Evolutionary conservation across 2,329 filamentous ascomycete genomes (phyloP).

Genomic region (Ophiostoma tasmaniense): DNA sequence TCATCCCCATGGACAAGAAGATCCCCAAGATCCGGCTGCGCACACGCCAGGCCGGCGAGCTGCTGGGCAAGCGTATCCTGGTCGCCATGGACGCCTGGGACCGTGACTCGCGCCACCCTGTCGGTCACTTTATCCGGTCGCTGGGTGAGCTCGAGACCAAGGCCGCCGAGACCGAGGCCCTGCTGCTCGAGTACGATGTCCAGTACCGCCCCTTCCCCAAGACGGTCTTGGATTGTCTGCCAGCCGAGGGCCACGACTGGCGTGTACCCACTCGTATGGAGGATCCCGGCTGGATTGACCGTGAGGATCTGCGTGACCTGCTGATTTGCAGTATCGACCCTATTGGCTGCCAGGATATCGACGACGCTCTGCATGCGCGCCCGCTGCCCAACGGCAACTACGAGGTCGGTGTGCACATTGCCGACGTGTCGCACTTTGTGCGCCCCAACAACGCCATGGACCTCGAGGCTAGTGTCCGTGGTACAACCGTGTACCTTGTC

Average conservation of each 20-base stretch:
- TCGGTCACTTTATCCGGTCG: constrained; percentile 88
- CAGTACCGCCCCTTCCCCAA: constrained; percentile 97
- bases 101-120: constrained; percentile 81
- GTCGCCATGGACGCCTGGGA: constrained; percentile 96
- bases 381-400: constrained; percentile 84
- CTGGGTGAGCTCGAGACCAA: constrained; percentile 92
- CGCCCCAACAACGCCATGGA: constrained; percentile 98
- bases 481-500: constrained; percentile 93
- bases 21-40: constrained; percentile 92
- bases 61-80: constrained; percentile 83
- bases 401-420: constrained; percentile 96
- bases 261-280: constrained; percentile 71
- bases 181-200: constrained; percentile 91
- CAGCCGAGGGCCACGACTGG: constrained; percentile 87
- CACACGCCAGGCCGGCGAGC: constrained; percentile 79
- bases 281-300: constrained; percentile 78
- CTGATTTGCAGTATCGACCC: constrained; percentile 97
- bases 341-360: constrained; percentile 92
- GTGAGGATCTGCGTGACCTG: constrained; percentile 74
- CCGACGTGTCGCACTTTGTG: constrained; percentile 98
- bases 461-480: constrained; percentile 82
- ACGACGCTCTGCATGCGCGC: constrained; percentile 87
- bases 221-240: constrained; percentile 87
- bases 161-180: constrained; percentile 91
- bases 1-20: constrained; percentile 96